Base-by-base conservation (phyloP, 2,329 filamentous ascomycete genomes). In the Paraconiothyrium sp. region DNA sequence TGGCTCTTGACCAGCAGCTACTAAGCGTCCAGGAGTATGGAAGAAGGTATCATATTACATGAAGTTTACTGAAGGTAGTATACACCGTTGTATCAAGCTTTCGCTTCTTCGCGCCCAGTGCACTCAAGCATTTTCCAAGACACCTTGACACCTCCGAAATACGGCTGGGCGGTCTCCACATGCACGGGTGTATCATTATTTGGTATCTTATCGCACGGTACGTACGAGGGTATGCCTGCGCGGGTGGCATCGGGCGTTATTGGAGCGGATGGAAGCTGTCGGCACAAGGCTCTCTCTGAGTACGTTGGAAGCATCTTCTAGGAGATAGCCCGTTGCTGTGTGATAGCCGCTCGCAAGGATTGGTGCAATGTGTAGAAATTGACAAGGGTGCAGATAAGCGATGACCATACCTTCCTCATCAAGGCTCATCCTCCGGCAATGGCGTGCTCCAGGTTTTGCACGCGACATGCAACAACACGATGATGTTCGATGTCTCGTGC, bases 331-430 rank as follows among this genome's bases (percentile, higher is more conserved):
- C 10, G 14, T 24, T 32, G 24, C 32, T 32, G 46, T 24, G 6
- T 20, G 46, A 9, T 16, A 13, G 24, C 30, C 13, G 22, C 6
- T 48, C 16, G 22, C 24, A 16, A 30, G 24, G 24, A 32, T 32
- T 48, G 24, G 46, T 32, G 46, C 10, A 32, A 48, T 48, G 46
- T 48, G 24, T 48, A 48, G 46, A 14, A 48, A 16, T 1, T 30
- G 46, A 30, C 46, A 48, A 32, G 46, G 46, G 14, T 48, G 24
- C 27, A 48, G 46, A 48, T 48, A 48, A 48, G 46, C 46, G 46
- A 48, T 14, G 46, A 30, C 24, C 13, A 30, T 48, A 48, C 46
- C 46, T 32, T 48, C 24, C 46, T 48, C 24, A 30, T 48, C 46
- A 32, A 32, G 46, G 24, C 24, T 48, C 10, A 32, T n/a, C 14